Base-by-base conservation (phyloP, 2,329 filamentous ascomycete genomes). In the Trichophyton equinum region DNA sequence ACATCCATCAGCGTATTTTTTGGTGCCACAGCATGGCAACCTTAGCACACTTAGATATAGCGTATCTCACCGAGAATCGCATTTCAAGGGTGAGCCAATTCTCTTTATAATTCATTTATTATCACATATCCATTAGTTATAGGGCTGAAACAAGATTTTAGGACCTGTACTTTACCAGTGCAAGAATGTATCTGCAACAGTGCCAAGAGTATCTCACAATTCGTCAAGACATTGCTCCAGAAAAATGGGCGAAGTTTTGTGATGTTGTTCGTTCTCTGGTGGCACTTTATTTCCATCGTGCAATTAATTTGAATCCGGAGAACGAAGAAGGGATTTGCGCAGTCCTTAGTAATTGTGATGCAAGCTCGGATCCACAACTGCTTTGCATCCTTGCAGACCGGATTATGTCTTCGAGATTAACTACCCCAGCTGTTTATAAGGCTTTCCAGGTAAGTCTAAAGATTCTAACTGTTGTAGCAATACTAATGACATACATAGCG, bases 1-100 rank as follows among this genome's bases (percentile, higher is more conserved):
- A 86, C 66, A 68, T 86, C 4, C 72, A 73, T 2, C 73, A 87
- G 6, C 85, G 86, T 38, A 76, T 77, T 18, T 79, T 90, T 62
- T 83, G 88, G 36, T 91, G 88, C 68, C 77, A 88, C 61, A 95
- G 90, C 66, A 77, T 94, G 61, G 76, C 74, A 56, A 73, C 75
- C 11, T 77, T 75, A 25, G 74, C 77, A 2, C 72, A 74, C 15
- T 72, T 77, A 3, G 74, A 76, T 1, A n/a, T 67, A 81, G n/a
- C 33, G 3, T 38, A 38, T 38, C 8, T 38, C 3, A 13, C 33
- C 9, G 33, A 38, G 33, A 38, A 38, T 13, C 33, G 11, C 33
- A 38, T 13, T 38, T 38, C 33, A 38, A 38, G 11, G 11, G 33
- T 38, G 11, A 38, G 33, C 11, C 33, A 38, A 38, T 38, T 13